Evolutionary conservation across 2,329 filamentous ascomycete genomes (phyloP).

Genomic region (Claviceps sorghi): DNA sequence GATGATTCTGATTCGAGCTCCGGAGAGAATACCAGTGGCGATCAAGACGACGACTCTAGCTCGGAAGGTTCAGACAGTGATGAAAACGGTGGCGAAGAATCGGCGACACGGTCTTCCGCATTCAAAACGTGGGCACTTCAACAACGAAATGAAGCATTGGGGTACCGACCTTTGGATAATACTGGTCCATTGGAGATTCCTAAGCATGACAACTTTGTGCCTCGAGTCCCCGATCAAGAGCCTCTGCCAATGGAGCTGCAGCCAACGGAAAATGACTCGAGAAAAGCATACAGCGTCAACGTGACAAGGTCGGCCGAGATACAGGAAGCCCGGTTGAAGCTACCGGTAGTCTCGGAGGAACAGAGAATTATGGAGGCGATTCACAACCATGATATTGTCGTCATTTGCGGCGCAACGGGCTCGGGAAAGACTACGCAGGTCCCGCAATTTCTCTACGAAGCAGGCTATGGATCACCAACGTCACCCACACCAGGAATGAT

Average conservation of each 20-base stretch:
- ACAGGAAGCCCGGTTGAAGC: conserved; percentile 59
- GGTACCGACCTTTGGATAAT: conserved; percentile 37
- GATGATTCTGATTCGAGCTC: conserved; percentile 15
- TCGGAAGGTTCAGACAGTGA: conserved; percentile 16
- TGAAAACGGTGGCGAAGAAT: conserved; percentile 14
- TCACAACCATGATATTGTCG: conserved; percentile 75
- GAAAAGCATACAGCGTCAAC: conserved; percentile 63
- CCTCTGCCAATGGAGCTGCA: conserved; percentile 53
- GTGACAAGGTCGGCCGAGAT: conserved; percentile 59
- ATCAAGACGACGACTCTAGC: conserved; percentile 18
- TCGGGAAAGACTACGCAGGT: conserved; percentile 97
- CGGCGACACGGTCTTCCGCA: conserved; percentile 36
- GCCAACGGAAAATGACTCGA: conserved; percentile 41
- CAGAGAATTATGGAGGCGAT: conserved; percentile 98
- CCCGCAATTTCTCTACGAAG: conserved; percentile 89
- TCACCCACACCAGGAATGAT: conserved; percentile 83
- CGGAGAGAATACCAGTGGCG: conserved; percentile 13
- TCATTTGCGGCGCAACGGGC: conserved; percentile 88
- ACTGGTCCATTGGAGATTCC: conserved; percentile 35
- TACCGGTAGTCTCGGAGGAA: conserved; percentile 89
- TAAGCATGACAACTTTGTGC: conserved; percentile 47
- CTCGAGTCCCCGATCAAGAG: conserved; percentile 54
- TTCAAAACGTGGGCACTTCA: conserved; percentile 92
- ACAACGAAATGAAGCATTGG: conserved; percentile 71
- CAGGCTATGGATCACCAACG: conserved; percentile 68